These are phyloP conservation scores for Petrea volubilis DNA, from an alignment of 257 asterid genomes.

Conservation along the genomic window DNA sequence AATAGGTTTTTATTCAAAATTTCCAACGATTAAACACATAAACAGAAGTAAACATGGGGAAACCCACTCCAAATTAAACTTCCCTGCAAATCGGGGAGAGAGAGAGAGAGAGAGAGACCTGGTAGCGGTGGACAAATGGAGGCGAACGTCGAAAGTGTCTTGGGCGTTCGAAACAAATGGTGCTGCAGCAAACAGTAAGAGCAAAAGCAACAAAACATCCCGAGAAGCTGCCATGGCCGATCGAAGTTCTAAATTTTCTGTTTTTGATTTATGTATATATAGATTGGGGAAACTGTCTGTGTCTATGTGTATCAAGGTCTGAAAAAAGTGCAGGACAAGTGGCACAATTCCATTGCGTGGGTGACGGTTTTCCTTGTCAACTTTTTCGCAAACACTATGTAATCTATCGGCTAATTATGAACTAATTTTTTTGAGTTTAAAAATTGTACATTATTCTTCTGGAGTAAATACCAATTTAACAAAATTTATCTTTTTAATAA, in stretches of 20 bases:
- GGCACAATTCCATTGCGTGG: constrained; percentile 25
- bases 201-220: constrained; percentile 20
- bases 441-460: too few species aligned
- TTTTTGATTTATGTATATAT: not conserved
- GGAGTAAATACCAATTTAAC: too few species aligned
- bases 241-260: not conserved
- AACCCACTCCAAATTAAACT: not conserved
- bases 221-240: constrained; percentile 33
- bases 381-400: constrained; percentile 1
- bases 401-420: too few species aligned
- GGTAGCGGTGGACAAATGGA: constrained; percentile 74
- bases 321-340: constrained; percentile 5
- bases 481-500: too few species aligned
- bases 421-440: too few species aligned
- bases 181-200: constrained; percentile 17
- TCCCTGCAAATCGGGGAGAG: not conserved
- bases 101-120: constrained; percentile 40
- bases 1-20: not conserved
- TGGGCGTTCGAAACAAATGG: constrained; percentile 29
- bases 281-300: constrained; percentile 1
- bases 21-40: not conserved
- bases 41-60: not conserved
- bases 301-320: too few species aligned
- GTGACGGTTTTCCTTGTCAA: constrained; percentile 2
- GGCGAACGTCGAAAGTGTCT: constrained; percentile 71